Percentiles rank a stretch among this genome's conserved stretches.
Conservation (phyloP, 225 moss, liverwort and hornwort species). For the Neckera pumila region DNA sequence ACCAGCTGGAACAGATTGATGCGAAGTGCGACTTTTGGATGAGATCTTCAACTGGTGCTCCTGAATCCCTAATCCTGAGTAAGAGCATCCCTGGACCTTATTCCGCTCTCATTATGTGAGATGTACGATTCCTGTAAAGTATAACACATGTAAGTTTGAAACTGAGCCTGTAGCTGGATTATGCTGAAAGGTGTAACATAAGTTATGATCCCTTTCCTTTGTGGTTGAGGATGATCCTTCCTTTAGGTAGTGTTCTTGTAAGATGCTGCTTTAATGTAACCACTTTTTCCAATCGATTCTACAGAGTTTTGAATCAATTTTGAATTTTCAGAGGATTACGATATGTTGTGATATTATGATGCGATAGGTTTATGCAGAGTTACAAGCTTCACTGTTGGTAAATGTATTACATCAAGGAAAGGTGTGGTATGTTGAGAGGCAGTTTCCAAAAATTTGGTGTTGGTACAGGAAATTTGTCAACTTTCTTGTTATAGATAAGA, state of each 20-base stretch:
- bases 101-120: neutral
- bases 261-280: neutral
- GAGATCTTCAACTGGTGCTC: neutral
- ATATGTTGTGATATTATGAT: neutral
- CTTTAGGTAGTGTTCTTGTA: neutral
- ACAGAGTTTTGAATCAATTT: neutral
- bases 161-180: neutral
- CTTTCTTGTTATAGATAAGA: neutral
- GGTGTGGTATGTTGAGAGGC: no score
- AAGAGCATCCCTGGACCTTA: neutral
- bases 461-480: neutral
- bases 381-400: neutral
- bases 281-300: neutral
- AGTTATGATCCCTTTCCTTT: neutral
- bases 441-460: no score
- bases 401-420: neutral
- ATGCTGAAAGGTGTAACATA: neutral
- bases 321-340: neutral
- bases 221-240: neutral
- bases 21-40: neutral
- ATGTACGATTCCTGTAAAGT: neutral
- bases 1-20: neutral
- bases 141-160: neutral
- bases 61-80: neutral
- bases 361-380: neutral